Base-by-base conservation (phyloP, 2,329 filamentous ascomycete genomes). In the Trichoderma aggressivum region DNA sequence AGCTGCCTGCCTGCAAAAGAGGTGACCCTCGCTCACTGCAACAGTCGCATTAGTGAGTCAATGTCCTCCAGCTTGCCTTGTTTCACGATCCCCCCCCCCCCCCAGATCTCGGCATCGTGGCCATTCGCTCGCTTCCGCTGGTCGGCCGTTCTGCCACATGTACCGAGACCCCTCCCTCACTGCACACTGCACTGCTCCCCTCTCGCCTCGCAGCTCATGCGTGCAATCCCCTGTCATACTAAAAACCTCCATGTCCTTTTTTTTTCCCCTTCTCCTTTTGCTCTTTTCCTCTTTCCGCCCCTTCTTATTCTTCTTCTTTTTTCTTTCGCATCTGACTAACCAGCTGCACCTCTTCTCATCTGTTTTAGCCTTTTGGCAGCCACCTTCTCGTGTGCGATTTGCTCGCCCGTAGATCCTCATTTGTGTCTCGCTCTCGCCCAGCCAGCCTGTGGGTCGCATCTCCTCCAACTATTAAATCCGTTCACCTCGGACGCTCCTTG, bases 401-500 rank as follows among this genome's bases (percentile, higher is more conserved):
- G 43, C 12, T 53, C 14, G 56, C 70, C 39, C 32, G 55, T 24
- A 71, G 61, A 65, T 61, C 56, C 24, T 67, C 62, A 60, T 67
- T 59, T 50, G 53, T 60, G 36, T 43, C 56, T 67, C 62, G 32
- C n/a, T n/a, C 32, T 55, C 26, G 34, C 63, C 21, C 43, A 28
- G 7, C n/a, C 43, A 53, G 65, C 28, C 21, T 60, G 65, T 68
- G 65, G 65, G 55, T 60, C 55, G 55, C 65, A 34, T 60, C 21
- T 68, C 55, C 36, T 68, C 65, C 39, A 64, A 59, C 34, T 67
- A 68, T 68, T 55, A 70, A 70, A 59, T 50, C 69, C 61, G 61
- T 53, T 36, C 50, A 64, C 21, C 56, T 47, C 63, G 70, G 56
- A 62, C 58, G 65, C 43, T 71, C 43, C 24, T 62, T 61, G 55